Evolutionary conservation across 2,329 filamentous ascomycete genomes (phyloP).

Genomic region (Paracamarosporium sp.): DNA sequence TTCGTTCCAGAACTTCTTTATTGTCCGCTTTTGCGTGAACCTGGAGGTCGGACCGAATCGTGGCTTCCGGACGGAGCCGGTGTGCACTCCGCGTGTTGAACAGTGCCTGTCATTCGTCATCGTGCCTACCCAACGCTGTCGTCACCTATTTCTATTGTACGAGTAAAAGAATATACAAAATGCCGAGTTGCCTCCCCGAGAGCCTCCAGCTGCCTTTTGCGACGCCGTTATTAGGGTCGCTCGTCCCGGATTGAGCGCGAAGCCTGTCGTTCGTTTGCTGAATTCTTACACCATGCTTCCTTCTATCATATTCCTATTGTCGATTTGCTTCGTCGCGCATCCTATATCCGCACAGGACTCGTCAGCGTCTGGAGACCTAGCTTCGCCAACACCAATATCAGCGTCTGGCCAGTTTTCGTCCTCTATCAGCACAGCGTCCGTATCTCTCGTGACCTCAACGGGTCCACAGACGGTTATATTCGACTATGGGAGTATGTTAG

Average conservation of each 20-base stretch:
- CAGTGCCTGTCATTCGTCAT: not conserved
- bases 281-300: not conserved
- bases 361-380: not conserved
- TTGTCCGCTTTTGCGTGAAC: not conserved
- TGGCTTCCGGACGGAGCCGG: constrained; percentile 1
- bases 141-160: not conserved
- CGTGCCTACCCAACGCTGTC: not conserved
- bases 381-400: constrained; percentile 1
- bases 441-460: not conserved
- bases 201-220: not conserved
- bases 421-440: constrained; percentile 7
- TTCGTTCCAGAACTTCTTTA: constrained; percentile 1
- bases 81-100: not conserved
- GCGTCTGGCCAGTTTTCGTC: not conserved
- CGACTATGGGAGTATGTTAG: not conserved
- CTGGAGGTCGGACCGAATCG: not conserved
- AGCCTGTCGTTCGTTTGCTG: not conserved
- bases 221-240: not conserved
- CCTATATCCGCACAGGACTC: not conserved
- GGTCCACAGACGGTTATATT: not conserved
- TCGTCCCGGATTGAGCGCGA: not conserved
- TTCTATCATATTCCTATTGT: not conserved
- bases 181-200: not conserved
- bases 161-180: not conserved
- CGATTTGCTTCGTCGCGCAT: not conserved